phyloP scores from a whole-genome alignment of 305 asterid genomes.

The Fraxinus ornus region DNA sequence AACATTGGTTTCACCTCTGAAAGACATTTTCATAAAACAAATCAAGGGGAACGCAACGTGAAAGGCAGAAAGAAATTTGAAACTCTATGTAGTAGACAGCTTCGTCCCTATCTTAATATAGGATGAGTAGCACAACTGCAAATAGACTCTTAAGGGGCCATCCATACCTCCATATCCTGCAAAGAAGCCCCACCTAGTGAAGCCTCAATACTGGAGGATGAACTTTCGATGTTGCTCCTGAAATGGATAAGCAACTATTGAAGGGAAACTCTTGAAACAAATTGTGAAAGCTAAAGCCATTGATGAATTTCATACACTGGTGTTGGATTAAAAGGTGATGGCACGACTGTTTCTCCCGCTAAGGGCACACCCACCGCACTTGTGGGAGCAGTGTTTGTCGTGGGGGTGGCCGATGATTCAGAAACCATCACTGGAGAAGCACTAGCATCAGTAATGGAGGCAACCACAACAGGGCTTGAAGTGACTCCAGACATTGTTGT shows the following conservation, averaged over 20 bases:
- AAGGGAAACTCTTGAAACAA: neutral
- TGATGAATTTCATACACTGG: constrained; percentile 36
- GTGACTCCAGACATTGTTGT: constrained; percentile 43
- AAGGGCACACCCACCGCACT: constrained; percentile 43
- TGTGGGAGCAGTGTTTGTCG: constrained; percentile 38
- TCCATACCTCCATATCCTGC: constrained; percentile 68
- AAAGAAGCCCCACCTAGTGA: constrained; percentile 62
- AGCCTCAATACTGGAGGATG: constrained; percentile 39
- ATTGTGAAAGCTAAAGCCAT: neutral
- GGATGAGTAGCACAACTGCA: constrained; percentile 19
- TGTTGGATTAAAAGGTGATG: constrained; percentile 47
- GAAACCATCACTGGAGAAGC: constrained; percentile 46
- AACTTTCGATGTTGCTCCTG: constrained; percentile 49
- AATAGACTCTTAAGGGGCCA: constrained; percentile 9
- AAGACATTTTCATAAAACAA: neutral
- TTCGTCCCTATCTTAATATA: neutral
- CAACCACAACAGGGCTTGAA: constrained; percentile 57
- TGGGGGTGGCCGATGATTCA: constrained; percentile 53
- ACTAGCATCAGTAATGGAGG: constrained; percentile 52
- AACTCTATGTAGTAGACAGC: neutral
- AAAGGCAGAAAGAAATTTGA: constrained; percentile 10
- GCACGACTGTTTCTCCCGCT: constrained; percentile 40
- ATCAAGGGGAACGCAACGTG: neutral
- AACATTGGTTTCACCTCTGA: neutral
- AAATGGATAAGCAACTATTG: constrained; percentile 24